Percentiles rank a stretch among this genome's conserved stretches.
Conservation (phyloP, 2,329 filamentous ascomycete species). For the Penicillium sumatraense region DNA sequence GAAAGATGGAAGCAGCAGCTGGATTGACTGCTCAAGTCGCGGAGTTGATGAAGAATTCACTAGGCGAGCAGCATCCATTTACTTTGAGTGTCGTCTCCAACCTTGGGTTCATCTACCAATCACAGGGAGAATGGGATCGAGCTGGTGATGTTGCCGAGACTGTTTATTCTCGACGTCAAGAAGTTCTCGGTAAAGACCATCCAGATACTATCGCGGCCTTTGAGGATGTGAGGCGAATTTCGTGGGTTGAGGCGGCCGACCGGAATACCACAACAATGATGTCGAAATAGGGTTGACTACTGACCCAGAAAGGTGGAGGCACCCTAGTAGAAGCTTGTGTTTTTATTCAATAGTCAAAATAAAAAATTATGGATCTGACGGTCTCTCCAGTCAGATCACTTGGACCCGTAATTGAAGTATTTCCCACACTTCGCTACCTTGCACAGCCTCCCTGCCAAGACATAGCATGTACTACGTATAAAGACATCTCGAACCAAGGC, state of each 20-base stretch:
- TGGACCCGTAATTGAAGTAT: neutral
- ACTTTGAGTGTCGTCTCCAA: constrained; percentile 2
- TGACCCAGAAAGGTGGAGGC: neutral
- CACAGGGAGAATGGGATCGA: neutral
- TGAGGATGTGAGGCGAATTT: constrained; percentile 12
- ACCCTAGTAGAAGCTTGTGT: neutral
- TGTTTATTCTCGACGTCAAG: neutral
- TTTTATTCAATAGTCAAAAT: neutral
- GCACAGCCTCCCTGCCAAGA: constrained; percentile 21
- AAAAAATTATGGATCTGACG: neutral
- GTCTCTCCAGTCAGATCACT: neutral
- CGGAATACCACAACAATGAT: constrained; percentile 9
- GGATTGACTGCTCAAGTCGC: neutral
- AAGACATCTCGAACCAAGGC: too few species aligned
- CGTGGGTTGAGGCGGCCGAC: constrained; percentile 15
- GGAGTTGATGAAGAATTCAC: neutral
- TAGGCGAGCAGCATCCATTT: constrained; percentile 4
- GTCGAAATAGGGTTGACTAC: constrained; percentile 15
- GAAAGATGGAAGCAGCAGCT: neutral
- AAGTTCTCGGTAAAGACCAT: neutral
- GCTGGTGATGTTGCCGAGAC: neutral
- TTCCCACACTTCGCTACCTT: neutral
- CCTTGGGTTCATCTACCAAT: neutral
- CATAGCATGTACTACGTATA: too few species aligned
- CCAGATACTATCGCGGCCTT: constrained; percentile 9